phyloP scores from a whole-genome alignment of 106 monocot species.

The Amphibolis antarctica region DNA sequence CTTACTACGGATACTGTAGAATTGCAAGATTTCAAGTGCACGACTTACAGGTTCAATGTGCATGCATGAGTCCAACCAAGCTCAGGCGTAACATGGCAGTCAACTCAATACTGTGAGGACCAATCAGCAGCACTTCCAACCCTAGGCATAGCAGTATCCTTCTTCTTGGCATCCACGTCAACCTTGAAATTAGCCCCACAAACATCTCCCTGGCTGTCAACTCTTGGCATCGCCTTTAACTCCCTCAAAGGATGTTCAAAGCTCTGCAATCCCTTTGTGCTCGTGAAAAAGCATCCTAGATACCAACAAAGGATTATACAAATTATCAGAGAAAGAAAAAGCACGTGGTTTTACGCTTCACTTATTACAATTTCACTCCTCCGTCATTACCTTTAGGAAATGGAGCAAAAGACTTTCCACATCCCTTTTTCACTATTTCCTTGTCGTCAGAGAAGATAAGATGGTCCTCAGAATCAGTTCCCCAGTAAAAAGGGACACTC shows the following conservation, averaged over 20 bases:
- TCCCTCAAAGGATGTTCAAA: slow-evolving; percentile 63
- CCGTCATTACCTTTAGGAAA: slow-evolving; percentile 64
- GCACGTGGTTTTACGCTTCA: not conserved
- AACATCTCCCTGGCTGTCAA: slow-evolving; percentile 71
- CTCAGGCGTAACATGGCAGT: not conserved
- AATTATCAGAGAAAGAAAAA: slow-evolving; percentile 4
- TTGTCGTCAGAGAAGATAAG: slow-evolving; percentile 61
- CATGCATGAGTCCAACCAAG: too few species aligned
- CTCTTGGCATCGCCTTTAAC: slow-evolving; percentile 67
- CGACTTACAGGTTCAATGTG: too few species aligned
- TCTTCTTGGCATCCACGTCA: slow-evolving; percentile 21
- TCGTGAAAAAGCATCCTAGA: slow-evolving; percentile 79
- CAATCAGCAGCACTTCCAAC: slow-evolving; percentile 55
- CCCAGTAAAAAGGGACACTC: slow-evolving; percentile 77
- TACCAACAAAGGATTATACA: slow-evolving; percentile 12
- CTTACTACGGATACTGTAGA: too few species aligned
- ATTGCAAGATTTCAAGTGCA: too few species aligned
- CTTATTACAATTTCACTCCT: slow-evolving; percentile 24
- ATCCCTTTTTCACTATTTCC: slow-evolving; percentile 49
- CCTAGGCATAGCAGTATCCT: slow-evolving; percentile 31
- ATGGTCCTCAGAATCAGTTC: slow-evolving; percentile 44
- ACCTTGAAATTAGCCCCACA: slow-evolving; percentile 31
- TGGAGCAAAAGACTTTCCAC: slow-evolving; percentile 76
- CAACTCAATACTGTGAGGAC: slow-evolving; percentile 29
- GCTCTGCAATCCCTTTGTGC: slow-evolving; percentile 65